Evolutionary conservation across 73 alveolate genomes (phyloP).

Genomic region (Paraurostyla sp.): DNA sequence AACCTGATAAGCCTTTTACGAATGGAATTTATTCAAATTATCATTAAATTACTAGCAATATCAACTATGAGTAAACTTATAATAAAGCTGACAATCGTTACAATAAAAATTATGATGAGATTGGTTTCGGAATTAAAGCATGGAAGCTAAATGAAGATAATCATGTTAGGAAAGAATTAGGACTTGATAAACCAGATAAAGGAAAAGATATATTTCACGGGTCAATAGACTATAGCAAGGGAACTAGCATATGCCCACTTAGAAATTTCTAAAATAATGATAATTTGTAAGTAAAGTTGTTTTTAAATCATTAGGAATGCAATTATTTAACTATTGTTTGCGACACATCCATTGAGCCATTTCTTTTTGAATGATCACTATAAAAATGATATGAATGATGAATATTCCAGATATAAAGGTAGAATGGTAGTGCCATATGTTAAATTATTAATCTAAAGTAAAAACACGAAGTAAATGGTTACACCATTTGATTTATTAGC

Average conservation of each 20-base stretch:
- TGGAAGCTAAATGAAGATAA: conserved; percentile 27
- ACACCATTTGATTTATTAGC: conserved; percentile 30
- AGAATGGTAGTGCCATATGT: conserved; percentile 31
- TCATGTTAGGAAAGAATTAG: background rate
- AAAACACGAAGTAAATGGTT: background rate
- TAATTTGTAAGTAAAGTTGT: conserved; percentile 15
- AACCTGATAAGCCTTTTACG: background rate
- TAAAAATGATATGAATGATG: conserved; percentile 29
- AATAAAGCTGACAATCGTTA: conserved; percentile 7
- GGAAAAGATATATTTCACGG: conserved; percentile 33
- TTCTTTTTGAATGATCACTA: conserved; percentile 34
- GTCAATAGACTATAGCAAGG: conserved; percentile 28
- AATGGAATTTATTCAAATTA: conserved; percentile 3
- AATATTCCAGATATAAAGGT: conserved; percentile 37
- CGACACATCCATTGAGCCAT: conserved; percentile 12
- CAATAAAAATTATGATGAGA: conserved; percentile 44
- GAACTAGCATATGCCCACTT: conserved; percentile 3
- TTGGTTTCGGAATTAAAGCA: conserved; percentile 34
- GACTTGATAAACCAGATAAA: background rate
- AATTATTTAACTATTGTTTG: background rate
- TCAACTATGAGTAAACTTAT: conserved; percentile 30
- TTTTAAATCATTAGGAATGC: conserved; percentile 31
- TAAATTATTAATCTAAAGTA: background rate
- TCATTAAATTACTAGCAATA: background rate
- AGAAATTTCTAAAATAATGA: conserved; percentile 34